Evolutionary conservation across 2,329 filamentous ascomycete species (phyloP), one percentile per base, ranked within the genome.

Genomic region (Xylaria sp.): DNA sequence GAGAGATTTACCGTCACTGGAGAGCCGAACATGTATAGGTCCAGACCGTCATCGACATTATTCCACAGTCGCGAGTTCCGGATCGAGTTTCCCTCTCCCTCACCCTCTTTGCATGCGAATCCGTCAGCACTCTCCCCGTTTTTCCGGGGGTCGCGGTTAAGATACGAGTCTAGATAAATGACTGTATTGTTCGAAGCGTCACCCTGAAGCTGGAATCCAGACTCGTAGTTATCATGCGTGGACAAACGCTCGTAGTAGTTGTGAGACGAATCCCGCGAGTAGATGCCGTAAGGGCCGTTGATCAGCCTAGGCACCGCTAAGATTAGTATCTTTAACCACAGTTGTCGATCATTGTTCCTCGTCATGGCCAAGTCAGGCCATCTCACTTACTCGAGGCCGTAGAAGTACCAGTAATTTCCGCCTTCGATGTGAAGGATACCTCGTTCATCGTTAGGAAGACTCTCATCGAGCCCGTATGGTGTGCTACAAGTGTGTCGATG

Each of bases 51-150:
- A 40, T 83, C 81, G 6, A 83, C 81, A 33, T 83, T 83, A 56
- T 83, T 77, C 79, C 80, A 83, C 0, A 83, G 74, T 17, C 81
- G 76, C 0, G 80, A 78, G 5, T 79, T 79, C 28, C 77, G 76
- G 6, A 83, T 66, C 1, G 79, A 65, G 53, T 83, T 83, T 8
- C 81, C 81, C 19, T 75, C 75, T 2, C 81, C 81, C 1, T 70
- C 74, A 6, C 82, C 81, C 46, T 79, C 76, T 68, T 83, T 83
- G 69, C 77, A 78, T 1, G 76, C 81, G 46, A 83, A 80, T 0
- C 81, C 81, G 56, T 83, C 81, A 9, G 82, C 81, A 40, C 77
- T 80, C 69, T 83, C 81, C 14, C 81, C 81, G 46, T 83, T 83
- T 73, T 83, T 83, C 52, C 81, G 77, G 4, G 81, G 81, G 47